phyloP scores from a whole-genome alignment of 75 land plant genomes.

The Cupressus sempervirens region DNA sequence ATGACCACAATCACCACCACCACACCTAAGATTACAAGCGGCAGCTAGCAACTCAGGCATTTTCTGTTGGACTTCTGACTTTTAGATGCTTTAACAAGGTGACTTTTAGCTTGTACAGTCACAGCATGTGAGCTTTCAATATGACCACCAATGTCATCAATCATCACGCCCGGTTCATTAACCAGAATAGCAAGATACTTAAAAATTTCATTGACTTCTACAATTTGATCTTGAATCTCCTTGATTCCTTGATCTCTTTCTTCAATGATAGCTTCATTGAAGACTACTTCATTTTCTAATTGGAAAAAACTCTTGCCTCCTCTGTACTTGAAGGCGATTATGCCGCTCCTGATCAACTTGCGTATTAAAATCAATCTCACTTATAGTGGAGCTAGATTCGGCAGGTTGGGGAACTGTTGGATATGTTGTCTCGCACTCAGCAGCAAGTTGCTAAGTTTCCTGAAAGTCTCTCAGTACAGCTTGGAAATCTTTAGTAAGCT shows the following conservation, averaged over 20 bases:
- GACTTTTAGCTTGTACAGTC: conserved; percentile 55
- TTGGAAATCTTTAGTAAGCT: conserved; percentile 75
- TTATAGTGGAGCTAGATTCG: conserved; percentile 18
- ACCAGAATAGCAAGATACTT: conserved; percentile 91
- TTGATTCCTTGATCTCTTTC: conserved; percentile 88
- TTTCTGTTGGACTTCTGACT: conserved; percentile 49
- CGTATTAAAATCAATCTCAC: conserved; percentile 22
- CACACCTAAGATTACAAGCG: conserved; percentile 52
- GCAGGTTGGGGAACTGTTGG: conserved; percentile 29
- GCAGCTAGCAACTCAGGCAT: conserved; percentile 52
- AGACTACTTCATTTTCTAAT: conserved; percentile 59
- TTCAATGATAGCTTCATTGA: conserved; percentile 85
- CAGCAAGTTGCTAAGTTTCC: conserved; percentile 57
- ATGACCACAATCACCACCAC: conserved; percentile 49
- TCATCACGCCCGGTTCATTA: conserved; percentile 68
- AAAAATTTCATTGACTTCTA: conserved; percentile 86
- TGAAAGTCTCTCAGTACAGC: conserved; percentile 57
- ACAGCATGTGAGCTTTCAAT: conserved; percentile 47
- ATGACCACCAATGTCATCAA: conserved; percentile 67
- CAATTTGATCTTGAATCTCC: conserved; percentile 86
- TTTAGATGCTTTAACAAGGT: conserved; percentile 69
- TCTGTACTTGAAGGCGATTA: conserved; percentile 17
- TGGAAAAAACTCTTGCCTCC: conserved; percentile 49
- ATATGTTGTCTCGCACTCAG: conserved; percentile 48
- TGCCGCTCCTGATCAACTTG: conserved; percentile 27